A percentile compares a stretch with the other conserved stretches of the same genome.
These are phyloP conservation scores for Verticillium nonalfalfae DNA, from an alignment of 2,329 filamentous ascomycete genomes.

Conservation along the genomic window DNA sequence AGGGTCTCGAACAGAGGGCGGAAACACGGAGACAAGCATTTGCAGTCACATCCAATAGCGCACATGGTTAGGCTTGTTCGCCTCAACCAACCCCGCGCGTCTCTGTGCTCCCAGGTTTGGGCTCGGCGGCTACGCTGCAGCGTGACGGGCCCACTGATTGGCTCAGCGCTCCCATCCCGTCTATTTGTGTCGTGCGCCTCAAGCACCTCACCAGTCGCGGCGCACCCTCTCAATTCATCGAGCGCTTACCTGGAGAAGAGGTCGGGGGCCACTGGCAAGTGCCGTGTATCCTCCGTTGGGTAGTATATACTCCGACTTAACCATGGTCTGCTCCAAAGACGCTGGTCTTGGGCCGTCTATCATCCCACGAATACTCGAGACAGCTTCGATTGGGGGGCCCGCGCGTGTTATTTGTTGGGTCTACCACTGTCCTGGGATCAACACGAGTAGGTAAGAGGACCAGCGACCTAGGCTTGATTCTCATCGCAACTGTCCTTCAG, in stretches of 20 bases:
- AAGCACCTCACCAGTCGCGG: conserved; percentile 8
- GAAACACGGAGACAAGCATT: neutral
- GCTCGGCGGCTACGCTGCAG: conserved; percentile 19
- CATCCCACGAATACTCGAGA: neutral
- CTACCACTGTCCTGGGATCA: conserved; percentile 1
- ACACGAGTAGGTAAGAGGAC: neutral
- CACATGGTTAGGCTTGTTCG: neutral
- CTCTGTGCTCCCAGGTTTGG: conserved; percentile 5
- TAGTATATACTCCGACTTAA: neutral
- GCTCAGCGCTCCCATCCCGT: conserved; percentile 9
- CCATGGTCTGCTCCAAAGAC: neutral
- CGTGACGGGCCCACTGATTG: conserved; percentile 23
- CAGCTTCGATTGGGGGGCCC: neutral
- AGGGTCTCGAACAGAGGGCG: neutral
- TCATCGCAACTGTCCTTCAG: neutral
- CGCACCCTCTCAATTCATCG: conserved; percentile 2
- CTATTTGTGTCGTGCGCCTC: conserved; percentile 9
- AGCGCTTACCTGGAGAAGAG: conserved; percentile 10
- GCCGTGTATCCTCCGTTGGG: neutral
- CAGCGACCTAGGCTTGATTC: neutral
- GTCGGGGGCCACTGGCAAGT: neutral
- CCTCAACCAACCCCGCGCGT: conserved; percentile 11
- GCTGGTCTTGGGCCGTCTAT: neutral
- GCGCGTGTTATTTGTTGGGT: neutral
- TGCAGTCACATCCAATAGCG: neutral